Base-by-base conservation (phyloP, 2,329 filamentous ascomycete species). In the Zymoseptoria passerinii region DNA sequence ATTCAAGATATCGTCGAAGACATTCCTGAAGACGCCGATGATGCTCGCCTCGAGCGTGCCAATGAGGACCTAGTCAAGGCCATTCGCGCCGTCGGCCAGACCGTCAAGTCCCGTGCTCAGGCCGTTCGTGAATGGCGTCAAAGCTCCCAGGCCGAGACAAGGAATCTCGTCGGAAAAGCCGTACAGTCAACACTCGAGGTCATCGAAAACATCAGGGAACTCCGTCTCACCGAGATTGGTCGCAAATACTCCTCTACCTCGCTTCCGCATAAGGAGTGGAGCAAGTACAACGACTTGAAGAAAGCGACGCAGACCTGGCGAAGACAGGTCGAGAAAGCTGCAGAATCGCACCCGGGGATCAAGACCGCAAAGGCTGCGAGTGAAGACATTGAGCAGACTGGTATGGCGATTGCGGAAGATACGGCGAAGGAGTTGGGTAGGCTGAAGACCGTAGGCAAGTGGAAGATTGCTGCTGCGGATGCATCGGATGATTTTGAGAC, bases 231-330 rank as follows among this genome's bases (percentile, higher is more conserved):
- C 71, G 90, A 95, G 72, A 90, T 96, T 56, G 92, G 92, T 58
- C 92, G 95, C 85, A 81, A 77, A 60, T 99, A 94, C 92, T 91
- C 92, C 87, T 94, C 91, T 76, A 91, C 97, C 58, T 90, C 90
- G 29, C 83, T 99, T 61, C 95, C 92, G 1, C 96, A 99, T 79
- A 92, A 95, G 73, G 91, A 99, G 72, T 99, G 94, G 94, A 84
- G 87, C 60, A 94, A 92, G 72, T 99, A 96, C 70, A 91, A 97
- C 72, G 84, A 89, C 60, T 79, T 99, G 58, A 95, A 89, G 76
- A 83, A 82, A 56, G 87, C 88, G 10, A 89, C 96, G 55, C 86
- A 87, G 52, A 84, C 90, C 67, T 96, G 92, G 91, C 87, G 89
- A 57, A 80, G 83, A 40, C 89, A 95, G 65, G 85, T 99, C 52